Conservation (phyloP, 106 monocot genomes). For the Xerophyta viscosa region DNA sequence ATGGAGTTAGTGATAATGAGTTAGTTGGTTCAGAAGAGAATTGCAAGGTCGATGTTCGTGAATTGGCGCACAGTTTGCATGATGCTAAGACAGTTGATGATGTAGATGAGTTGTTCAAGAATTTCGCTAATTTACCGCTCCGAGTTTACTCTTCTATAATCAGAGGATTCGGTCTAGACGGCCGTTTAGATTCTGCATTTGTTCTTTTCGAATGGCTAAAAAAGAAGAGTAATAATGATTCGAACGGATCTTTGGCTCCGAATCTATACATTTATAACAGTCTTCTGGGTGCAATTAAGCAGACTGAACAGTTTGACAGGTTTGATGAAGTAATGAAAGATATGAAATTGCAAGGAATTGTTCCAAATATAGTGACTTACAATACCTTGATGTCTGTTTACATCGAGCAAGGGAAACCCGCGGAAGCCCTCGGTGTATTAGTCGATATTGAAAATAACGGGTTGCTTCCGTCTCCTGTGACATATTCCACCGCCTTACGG, state of each 20-base stretch:
- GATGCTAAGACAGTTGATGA: constrained; percentile 49
- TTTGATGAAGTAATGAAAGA: constrained; percentile 51
- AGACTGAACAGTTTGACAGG: constrained; percentile 25
- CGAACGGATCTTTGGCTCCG: not conserved
- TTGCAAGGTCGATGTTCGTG: constrained; percentile 49
- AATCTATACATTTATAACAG: constrained; percentile 79
- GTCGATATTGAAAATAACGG: constrained; percentile 43
- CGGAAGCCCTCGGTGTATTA: constrained; percentile 39
- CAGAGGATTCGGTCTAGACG: constrained; percentile 52
- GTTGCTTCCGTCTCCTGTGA: constrained; percentile 54
- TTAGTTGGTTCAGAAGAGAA: constrained; percentile 4
- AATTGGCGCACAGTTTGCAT: constrained; percentile 36
- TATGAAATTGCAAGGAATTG: constrained; percentile 55
- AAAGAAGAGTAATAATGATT: constrained; percentile 23
- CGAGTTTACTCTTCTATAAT: constrained; percentile 73
- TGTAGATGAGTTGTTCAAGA: constrained; percentile 44
- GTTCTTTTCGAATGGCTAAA: constrained; percentile 85
- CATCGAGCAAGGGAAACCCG: constrained; percentile 43
- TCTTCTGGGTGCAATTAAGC: constrained; percentile 68
- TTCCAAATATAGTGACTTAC: constrained; percentile 72
- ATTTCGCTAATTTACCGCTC: constrained; percentile 40
- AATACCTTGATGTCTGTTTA: constrained; percentile 78
- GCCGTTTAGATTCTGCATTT: constrained; percentile 64
- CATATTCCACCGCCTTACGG: constrained; percentile 57
- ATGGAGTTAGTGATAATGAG: constrained; percentile 6